Evolutionary conservation across 352 stramenopile species (phyloP), one percentile per base, ranked within the genome.

Genomic region (Phytophthora pluvialis): DNA sequence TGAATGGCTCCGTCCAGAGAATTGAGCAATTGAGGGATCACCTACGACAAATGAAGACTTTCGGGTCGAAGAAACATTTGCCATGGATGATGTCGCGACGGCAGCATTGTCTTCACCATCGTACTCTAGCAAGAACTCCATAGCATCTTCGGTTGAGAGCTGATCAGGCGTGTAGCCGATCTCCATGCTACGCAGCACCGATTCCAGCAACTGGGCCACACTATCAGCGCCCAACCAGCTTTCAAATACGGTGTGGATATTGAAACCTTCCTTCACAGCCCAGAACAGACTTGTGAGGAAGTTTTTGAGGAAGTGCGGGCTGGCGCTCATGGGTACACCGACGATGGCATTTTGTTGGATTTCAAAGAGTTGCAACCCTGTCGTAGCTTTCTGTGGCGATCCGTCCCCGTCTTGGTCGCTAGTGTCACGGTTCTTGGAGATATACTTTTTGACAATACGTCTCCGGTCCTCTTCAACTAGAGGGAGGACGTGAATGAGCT

Each of bases 311-410:
- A 91, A 93, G 29, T 86, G 68, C 3, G 86, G 76, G 43, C 64
- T 88, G 12, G 78, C 60, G 16, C 75, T 80, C 32, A 81, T 75
- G 7, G 72, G 64, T 29, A 93, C 60, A 4, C 79, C 82, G 5
- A 86, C 75, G 49, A 93, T 78, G 11, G 86, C 86, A 35, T 83
- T 87, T 57, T 92, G 79, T 55, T 95, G 86, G 10, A 93, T 80
- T 47, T 93, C 80, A 47, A 93, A 91, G 15, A 95, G 72, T 52
- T 90, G 80, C 10, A 95, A 44, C 0, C 74, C 70, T 39, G 47
- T 35, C 3, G 32, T 54, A n/a, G 15, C 13, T 46, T 50, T 67
- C 9, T 28, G 21, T 31, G 49, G 18, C 13, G 39, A 46, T 12
- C 43, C 32, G 21, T 39, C 51, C 18, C 32, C 33, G 3, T 55